Evolutionary conservation across 352 stramenopile species (phyloP).

Genomic region (Phytophthora sansomeana): DNA sequence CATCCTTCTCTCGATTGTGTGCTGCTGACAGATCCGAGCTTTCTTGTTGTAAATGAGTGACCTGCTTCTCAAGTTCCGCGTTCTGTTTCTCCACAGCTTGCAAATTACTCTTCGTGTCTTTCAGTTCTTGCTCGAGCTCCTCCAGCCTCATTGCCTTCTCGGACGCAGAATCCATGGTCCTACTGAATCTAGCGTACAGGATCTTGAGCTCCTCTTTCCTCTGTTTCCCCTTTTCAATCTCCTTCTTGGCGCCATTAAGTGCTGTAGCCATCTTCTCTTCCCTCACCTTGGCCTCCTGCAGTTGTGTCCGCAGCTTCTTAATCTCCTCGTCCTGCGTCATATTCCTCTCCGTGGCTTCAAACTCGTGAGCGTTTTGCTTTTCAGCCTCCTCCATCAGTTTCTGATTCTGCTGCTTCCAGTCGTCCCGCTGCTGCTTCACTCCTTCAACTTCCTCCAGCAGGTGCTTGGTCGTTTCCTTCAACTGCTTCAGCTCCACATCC

Average conservation of each 20-base stretch:
- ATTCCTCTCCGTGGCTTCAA: constrained; percentile 27
- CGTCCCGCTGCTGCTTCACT: constrained; percentile 41
- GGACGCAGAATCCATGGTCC: constrained; percentile 38
- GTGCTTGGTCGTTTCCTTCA: constrained; percentile 26
- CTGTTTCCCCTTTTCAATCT: constrained; percentile 26
- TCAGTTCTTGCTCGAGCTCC: constrained; percentile 43
- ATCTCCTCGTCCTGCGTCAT: constrained; percentile 34
- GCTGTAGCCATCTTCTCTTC: constrained; percentile 15
- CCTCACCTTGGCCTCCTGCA: constrained; percentile 31
- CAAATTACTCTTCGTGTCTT: constrained; percentile 4
- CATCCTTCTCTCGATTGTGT: constrained; percentile 5
- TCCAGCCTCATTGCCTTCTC: constrained; percentile 53
- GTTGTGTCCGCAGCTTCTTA: constrained; percentile 39
- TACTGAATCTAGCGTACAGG: constrained; percentile 45
- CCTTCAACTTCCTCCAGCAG: constrained; percentile 15
- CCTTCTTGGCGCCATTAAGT: constrained; percentile 19
- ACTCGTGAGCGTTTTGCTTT: constrained; percentile 30
- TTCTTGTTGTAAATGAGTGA: constrained; percentile 35
- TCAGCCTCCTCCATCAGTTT: constrained; percentile 37
- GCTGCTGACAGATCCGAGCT: constrained; percentile 27
- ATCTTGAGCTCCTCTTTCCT: constrained; percentile 45
- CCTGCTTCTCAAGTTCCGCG: constrained; percentile 31
- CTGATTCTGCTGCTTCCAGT: constrained; percentile 35
- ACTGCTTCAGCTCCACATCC: constrained; percentile 22
- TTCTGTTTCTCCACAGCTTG: constrained; percentile 19